phyloP scores from a whole-genome alignment of 2,329 filamentous ascomycete genomes.

The Ascochyta pisi region DNA sequence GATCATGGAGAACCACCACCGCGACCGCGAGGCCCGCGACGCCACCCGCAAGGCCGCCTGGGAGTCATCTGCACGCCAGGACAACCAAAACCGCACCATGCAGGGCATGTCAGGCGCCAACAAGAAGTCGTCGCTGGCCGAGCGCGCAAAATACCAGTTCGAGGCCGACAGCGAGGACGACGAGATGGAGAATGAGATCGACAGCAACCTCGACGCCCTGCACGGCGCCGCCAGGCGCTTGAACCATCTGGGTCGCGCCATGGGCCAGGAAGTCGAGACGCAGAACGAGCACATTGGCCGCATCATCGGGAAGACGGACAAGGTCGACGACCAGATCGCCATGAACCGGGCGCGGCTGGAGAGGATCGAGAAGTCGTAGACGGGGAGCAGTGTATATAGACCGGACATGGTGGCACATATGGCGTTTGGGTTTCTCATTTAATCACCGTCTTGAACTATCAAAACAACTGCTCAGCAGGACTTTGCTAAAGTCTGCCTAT shows the following conservation, averaged over 20 bases:
- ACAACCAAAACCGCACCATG: slow-evolving; percentile 28
- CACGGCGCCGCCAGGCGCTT: slow-evolving; percentile 70
- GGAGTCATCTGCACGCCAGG: slow-evolving; percentile 38
- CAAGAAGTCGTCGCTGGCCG: slow-evolving; percentile 37
- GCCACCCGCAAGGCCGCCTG: slow-evolving; percentile 62
- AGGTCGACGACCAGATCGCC: slow-evolving; percentile 76
- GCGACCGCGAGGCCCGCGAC: slow-evolving; percentile 64
- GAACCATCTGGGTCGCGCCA: slow-evolving; percentile 75
- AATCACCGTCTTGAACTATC: too few relatives aligned
- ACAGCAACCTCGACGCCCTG: slow-evolving; percentile 59
- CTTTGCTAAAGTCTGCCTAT: too few relatives aligned
- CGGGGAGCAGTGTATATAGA: not conserved
- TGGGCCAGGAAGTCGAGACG: slow-evolving; percentile 74
- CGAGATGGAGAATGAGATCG: slow-evolving; percentile 66
- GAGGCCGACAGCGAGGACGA: slow-evolving; percentile 56
- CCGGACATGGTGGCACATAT: not conserved
- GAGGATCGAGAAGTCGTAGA: slow-evolving; percentile 59
- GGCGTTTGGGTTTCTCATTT: not conserved
- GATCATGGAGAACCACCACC: slow-evolving; percentile 66
- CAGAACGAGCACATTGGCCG: slow-evolving; percentile 81
- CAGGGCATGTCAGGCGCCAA: slow-evolving; percentile 18
- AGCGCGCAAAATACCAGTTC: slow-evolving; percentile 46
- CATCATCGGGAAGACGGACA: slow-evolving; percentile 83
- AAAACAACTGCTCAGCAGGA: too few relatives aligned
- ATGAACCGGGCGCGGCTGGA: slow-evolving; percentile 78